These are phyloP conservation scores for Chaetoceros tenuissimus DNA, from an alignment of 108 stramenopile genomes.

Conservation along the genomic window DNA sequence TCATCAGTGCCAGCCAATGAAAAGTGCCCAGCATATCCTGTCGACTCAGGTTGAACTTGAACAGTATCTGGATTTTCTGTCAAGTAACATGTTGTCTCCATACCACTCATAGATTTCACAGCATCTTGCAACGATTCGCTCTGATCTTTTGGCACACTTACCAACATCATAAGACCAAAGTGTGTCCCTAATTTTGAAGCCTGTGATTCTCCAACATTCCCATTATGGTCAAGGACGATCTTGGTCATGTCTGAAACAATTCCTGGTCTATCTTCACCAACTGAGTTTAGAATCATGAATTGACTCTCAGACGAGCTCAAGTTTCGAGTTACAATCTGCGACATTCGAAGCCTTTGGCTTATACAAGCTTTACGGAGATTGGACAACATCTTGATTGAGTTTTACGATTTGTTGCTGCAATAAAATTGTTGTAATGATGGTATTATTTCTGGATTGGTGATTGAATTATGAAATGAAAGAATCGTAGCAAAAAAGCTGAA, in stretches of 20 bases:
- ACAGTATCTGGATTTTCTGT: slow-evolving; percentile 20
- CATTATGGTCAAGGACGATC: slow-evolving; percentile 47
- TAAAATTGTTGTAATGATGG: too few species aligned
- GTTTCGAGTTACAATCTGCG: background rate
- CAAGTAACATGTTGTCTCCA: slow-evolving; percentile 40
- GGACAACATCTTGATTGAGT: too few species aligned
- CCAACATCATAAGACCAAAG: slow-evolving; percentile 71
- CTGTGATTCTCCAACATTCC: slow-evolving; percentile 62
- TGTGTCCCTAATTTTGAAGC: slow-evolving; percentile 51
- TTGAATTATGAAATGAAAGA: too few species aligned
- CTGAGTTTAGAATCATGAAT: slow-evolving; percentile 40
- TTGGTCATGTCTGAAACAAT: slow-evolving; percentile 65
- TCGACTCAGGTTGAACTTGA: slow-evolving; percentile 16
- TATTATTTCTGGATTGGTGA: too few species aligned
- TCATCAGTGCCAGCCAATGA: slow-evolving; percentile 56
- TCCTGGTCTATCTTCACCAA: slow-evolving; percentile 59
- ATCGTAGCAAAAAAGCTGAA: too few species aligned
- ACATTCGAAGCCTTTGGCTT: too few species aligned
- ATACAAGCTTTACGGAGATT: too few species aligned
- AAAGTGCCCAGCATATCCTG: slow-evolving; percentile 39
- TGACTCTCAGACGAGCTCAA: background rate
- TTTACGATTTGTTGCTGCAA: too few species aligned
- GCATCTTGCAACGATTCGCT: slow-evolving; percentile 19
- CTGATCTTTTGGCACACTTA: slow-evolving; percentile 31
- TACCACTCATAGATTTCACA: slow-evolving; percentile 31